Percentiles rank a stretch among this genome's conserved stretches.
Conservation (phyloP, 2,329 filamentous ascomycete species). For the Lecanosticta acicola region DNA sequence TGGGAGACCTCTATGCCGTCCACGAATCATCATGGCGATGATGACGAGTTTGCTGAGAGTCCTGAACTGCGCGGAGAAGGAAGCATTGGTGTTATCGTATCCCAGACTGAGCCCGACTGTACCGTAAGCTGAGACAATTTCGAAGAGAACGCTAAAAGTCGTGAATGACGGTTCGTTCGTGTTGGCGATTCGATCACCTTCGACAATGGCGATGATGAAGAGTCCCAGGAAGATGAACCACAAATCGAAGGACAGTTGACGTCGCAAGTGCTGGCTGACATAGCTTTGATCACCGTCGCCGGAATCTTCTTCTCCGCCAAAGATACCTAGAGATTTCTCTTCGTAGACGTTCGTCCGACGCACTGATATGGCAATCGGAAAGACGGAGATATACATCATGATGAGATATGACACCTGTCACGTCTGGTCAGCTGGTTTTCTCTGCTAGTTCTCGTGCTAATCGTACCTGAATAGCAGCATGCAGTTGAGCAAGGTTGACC, state of each 20-base stretch:
- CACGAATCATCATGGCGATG: constrained; percentile 61
- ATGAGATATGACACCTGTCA: constrained; percentile 92
- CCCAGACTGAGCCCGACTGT: constrained; percentile 90
- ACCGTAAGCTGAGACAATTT: constrained; percentile 85
- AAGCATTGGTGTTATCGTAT: constrained; percentile 68
- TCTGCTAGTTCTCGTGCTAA: too few relatives aligned
- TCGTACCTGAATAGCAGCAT: constrained; percentile 88
- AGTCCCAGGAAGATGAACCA: constrained; percentile 95
- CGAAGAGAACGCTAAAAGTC: constrained; percentile 61
- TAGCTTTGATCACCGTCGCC: constrained; percentile 66
- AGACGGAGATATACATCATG: constrained; percentile 99
- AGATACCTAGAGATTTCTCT: constrained; percentile 77
- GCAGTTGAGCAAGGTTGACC: constrained; percentile 69
- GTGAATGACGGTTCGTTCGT: constrained; percentile 50
- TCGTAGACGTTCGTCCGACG: constrained; percentile 95
- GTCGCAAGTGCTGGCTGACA: constrained; percentile 82
- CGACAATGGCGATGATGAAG: constrained; percentile 86
- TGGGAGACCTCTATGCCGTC: constrained; percentile 59
- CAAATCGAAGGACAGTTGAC: constrained; percentile 91
- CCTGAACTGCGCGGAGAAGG: constrained; percentile 76
- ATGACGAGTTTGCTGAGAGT: constrained; percentile 62
- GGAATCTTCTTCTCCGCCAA: constrained; percentile 48
- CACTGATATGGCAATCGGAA: constrained; percentile 92
- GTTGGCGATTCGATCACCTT: constrained; percentile 65
- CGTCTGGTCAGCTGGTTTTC: too few relatives aligned